Base-by-base conservation (phyloP, 2,329 filamentous ascomycete species). In the Blumeriella jaapii region DNA sequence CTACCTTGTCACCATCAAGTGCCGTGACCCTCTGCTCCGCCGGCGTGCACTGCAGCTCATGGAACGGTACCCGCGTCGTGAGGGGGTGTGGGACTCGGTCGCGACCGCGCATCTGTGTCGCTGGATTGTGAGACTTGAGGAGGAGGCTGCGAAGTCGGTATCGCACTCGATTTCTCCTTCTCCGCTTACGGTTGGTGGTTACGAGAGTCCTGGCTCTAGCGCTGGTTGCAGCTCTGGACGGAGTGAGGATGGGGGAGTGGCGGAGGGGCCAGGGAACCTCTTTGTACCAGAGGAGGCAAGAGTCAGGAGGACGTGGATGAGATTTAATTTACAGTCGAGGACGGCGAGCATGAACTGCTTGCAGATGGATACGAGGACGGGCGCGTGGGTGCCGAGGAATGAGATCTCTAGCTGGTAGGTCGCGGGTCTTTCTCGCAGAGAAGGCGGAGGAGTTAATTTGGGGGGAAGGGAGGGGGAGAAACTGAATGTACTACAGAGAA, bases 1-100 rank as follows among this genome's bases (percentile, higher is more conserved):
- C 2, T 80, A 72, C 41, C 66, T 78, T 2, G 71, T 77, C 10
- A 73, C 71, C 9, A 75, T 71, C 10, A 77, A 77, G 49, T 79
- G 74, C 46, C 67, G 73, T 3, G 66, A 77, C 39, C 62, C 65
- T 0, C 45, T 58, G 2, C 62, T 69, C 23, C 66, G 76, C 9
- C 62, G 70, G n/a, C 66, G 69, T 45, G 75, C 76, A 7, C 73
- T 80, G 26, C 63, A 70, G 44, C 58, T 80, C 6, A 56, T 81
- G 32, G 60, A 63, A 34, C 70, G 67, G 45, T 72, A 70, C 47
- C 67, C 72, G 6, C 62, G 75, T 10, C 63, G 74, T 29, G 76
- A 81, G 55, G 74, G 71, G 17, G 74, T 80, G 62, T 80, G 76
- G 76, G 74, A 81, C 36, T 39, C 30, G 4, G 40, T 43, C 2